Percentiles rank a stretch among this genome's conserved stretches.
Evolutionary conservation across 2,329 filamentous ascomycete genomes (phyloP).

Genomic region (Cytospora paraplurivora): DNA sequence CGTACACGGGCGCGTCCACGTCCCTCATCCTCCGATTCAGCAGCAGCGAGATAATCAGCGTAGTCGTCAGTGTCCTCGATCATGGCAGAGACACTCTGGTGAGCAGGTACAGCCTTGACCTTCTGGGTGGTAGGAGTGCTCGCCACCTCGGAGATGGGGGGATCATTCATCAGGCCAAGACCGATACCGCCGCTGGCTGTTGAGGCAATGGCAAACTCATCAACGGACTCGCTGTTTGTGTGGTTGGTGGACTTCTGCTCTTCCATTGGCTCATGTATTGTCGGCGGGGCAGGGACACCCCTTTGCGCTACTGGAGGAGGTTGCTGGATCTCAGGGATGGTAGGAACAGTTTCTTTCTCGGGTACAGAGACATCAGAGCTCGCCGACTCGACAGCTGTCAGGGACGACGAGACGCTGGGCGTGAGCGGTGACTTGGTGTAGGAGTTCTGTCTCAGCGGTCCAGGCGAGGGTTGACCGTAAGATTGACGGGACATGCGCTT

Average conservation of each 20-base stretch:
- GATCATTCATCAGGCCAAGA: slow-evolving; percentile 25
- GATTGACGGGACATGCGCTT: slow-evolving; percentile 28
- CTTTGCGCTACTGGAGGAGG: slow-evolving; percentile 41
- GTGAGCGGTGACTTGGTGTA: slow-evolving; percentile 45
- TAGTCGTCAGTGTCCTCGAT: slow-evolving; percentile 40
- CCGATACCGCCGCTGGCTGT: slow-evolving; percentile 21
- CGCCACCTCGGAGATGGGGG: slow-evolving; percentile 22
- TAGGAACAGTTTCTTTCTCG: slow-evolving; percentile 40
- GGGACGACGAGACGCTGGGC: slow-evolving; percentile 38
- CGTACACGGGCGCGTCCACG: slow-evolving; percentile 43
- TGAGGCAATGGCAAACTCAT: slow-evolving; percentile 19
- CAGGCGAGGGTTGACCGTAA: slow-evolving; percentile 35
- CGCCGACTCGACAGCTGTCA: slow-evolving; percentile 26
- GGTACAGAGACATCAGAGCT: slow-evolving; percentile 37
- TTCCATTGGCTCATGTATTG: slow-evolving; percentile 15
- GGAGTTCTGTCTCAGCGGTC: slow-evolving; percentile 48
- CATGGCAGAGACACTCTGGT: slow-evolving; percentile 33
- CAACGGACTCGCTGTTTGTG: slow-evolving; percentile 21
- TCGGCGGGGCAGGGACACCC: slow-evolving; percentile 22
- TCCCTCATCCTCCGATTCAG: slow-evolving; percentile 33
- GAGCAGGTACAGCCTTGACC: slow-evolving; percentile 26
- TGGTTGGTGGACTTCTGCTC: slow-evolving; percentile 22
- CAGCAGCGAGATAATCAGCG: slow-evolving; percentile 35
- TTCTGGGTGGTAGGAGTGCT: slow-evolving; percentile 19
- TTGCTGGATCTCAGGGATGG: slow-evolving; percentile 38